These are phyloP conservation scores for Fraxinus xanthoxyloides DNA, from an alignment of 305 asterid genomes.

Conservation along the genomic window DNA sequence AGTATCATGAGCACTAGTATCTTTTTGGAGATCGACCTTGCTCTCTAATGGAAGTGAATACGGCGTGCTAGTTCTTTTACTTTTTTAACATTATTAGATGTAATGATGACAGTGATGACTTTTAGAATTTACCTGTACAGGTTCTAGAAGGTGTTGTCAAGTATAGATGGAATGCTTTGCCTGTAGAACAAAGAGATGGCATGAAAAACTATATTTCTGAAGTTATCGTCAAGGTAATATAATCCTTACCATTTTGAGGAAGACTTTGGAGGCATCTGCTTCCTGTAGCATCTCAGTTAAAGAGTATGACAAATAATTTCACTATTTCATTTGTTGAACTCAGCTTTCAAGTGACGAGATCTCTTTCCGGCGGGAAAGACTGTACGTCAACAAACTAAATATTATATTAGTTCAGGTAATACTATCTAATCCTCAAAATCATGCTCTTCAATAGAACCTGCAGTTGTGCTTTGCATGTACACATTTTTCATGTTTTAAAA, in stretches of 20 bases:
- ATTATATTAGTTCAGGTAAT: constrained; percentile 93
- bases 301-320: constrained; percentile 13
- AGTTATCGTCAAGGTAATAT: constrained; percentile 85
- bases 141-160: constrained; percentile 97
- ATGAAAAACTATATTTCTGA: constrained; percentile 99
- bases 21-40: not conserved
- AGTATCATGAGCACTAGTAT: not conserved
- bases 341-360: constrained; percentile 94
- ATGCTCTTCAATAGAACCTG: not conserved
- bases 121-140: constrained; percentile 38
- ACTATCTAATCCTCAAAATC: constrained; percentile 12
- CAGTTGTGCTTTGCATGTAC: not conserved
- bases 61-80: not conserved
- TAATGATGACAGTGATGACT: constrained; percentile 15
- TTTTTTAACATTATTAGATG: not conserved
- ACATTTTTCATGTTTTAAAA: constrained; percentile 2
- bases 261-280: not conserved
- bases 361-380: constrained; percentile 87
- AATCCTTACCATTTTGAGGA: not conserved
- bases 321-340: constrained; percentile 9
- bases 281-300: not conserved
- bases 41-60: not conserved
- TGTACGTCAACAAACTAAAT: constrained; percentile 83
- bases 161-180: constrained; percentile 98
- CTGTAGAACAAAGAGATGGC: constrained; percentile 95